Conservation (phyloP, 805 yeast species). For the Candida nitratophila region DNA sequence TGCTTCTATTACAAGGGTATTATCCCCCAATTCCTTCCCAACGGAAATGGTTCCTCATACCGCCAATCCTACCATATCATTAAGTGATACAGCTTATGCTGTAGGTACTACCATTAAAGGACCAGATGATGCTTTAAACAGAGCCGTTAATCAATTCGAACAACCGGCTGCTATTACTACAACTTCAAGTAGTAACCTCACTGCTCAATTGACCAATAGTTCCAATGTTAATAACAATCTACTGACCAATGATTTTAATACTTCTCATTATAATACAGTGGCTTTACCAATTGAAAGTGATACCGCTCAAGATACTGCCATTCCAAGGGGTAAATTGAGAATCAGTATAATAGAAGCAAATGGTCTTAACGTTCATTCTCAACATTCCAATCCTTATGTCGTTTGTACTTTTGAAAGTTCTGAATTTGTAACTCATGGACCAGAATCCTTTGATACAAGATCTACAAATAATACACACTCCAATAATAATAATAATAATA, state of each 20-base stretch:
- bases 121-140: slow-evolving; percentile 23
- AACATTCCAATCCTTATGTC: slow-evolving; percentile 69
- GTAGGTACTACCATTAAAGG: slow-evolving; percentile 58
- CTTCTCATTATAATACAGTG: background rate
- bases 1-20: background rate
- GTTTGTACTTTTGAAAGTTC: slow-evolving; percentile 89
- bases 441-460: slow-evolving; percentile 37
- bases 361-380: slow-evolving; percentile 49
- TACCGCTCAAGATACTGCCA: slow-evolving; percentile 18
- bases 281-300: slow-evolving; percentile 3
- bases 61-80: slow-evolving; percentile 63
- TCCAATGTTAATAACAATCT: background rate
- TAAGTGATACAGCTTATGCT: slow-evolving; percentile 53
- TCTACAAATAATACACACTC: background rate
- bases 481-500: slow-evolving; percentile 3
- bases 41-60: slow-evolving; percentile 35
- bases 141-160: slow-evolving; percentile 29
- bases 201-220: slow-evolving; percentile 8
- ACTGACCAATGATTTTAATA: background rate
- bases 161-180: background rate
- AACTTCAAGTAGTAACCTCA: slow-evolving; percentile 7
- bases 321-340: slow-evolving; percentile 76
- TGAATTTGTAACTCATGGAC: slow-evolving; percentile 81
- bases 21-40: slow-evolving; percentile 17
- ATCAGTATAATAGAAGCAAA: slow-evolving; percentile 78